Percentiles rank a stretch among this genome's conserved stretches.
phyloP scores from a whole-genome alignment of 1,284 basidiomycete species.

The Ganoderma leucocontextum region DNA sequence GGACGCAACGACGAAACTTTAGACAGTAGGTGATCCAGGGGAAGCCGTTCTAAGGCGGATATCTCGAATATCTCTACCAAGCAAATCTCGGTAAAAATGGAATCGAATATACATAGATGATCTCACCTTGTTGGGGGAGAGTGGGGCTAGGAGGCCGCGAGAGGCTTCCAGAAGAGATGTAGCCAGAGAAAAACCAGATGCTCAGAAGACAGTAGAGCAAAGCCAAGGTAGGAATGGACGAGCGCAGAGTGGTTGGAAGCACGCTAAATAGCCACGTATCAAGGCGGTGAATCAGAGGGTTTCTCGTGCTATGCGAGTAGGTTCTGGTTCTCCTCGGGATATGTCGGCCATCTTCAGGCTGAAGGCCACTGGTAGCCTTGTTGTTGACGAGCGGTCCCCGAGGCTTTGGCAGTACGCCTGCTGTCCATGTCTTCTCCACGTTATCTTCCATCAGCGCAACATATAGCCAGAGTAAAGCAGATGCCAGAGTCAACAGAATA shows the following conservation, averaged over 20 bases:
- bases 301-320: constrained; percentile 1
- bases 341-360: constrained; percentile 4
- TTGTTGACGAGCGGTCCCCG: neutral
- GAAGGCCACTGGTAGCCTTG: neutral
- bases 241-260: constrained; percentile 15
- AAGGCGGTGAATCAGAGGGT: constrained; percentile 4
- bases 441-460: neutral
- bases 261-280: constrained; percentile 24
- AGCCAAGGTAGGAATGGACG: constrained; percentile 11
- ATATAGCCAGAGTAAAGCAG: neutral
- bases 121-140: constrained; percentile 4
- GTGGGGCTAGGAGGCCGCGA: neutral
- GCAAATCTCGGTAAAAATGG: neutral
- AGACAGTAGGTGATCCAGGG: constrained; percentile 38
- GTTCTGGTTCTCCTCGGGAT: constrained; percentile 7
- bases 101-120: neutral
- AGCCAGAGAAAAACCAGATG: constrained; percentile 19
- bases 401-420: neutral
- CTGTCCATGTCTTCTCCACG: neutral
- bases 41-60: constrained; percentile 35
- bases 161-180: constrained; percentile 9
- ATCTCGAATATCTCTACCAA: constrained; percentile 17
- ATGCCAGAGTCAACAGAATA: neutral
- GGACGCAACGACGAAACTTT: constrained; percentile 42
- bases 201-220: constrained; percentile 24